phyloP scores from a whole-genome alignment of 257 asterid species.

The Coffea eugenioides region DNA sequence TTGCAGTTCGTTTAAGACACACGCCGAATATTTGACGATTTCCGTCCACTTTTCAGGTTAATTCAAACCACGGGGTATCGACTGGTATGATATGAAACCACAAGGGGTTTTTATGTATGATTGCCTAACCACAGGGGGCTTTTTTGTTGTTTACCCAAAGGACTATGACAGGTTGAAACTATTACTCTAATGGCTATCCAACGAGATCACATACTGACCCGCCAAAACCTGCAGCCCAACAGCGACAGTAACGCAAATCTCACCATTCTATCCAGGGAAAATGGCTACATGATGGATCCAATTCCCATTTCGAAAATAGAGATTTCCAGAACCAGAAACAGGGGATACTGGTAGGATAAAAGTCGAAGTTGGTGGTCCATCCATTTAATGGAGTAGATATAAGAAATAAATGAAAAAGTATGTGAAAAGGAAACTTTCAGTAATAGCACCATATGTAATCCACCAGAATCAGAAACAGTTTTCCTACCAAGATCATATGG shows the following conservation, averaged over 20 bases:
- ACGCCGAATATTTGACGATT: too few species aligned
- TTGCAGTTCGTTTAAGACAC: too few species aligned
- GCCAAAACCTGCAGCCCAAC: background rate
- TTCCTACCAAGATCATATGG: background rate
- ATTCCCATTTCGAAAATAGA: background rate
- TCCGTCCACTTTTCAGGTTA: too few species aligned
- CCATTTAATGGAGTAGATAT: background rate
- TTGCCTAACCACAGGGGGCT: too few species aligned
- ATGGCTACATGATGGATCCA: background rate
- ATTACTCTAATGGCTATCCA: background rate
- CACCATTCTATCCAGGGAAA: background rate
- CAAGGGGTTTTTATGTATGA: too few species aligned
- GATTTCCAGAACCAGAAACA: background rate
- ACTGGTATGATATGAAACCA: too few species aligned
- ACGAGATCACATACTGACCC: background rate
- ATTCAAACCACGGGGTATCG: too few species aligned
- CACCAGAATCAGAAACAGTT: background rate
- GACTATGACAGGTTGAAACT: background rate
- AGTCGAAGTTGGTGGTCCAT: too few species aligned
- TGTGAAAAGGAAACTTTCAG: background rate
- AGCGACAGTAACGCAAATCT: background rate
- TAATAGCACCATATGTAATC: background rate
- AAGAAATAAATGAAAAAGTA: background rate
- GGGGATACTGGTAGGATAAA: background rate
- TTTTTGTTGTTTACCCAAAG: too few species aligned